phyloP scores from a whole-genome alignment of 2,329 filamentous ascomycete species.

The Parastagonospora avenae region DNA sequence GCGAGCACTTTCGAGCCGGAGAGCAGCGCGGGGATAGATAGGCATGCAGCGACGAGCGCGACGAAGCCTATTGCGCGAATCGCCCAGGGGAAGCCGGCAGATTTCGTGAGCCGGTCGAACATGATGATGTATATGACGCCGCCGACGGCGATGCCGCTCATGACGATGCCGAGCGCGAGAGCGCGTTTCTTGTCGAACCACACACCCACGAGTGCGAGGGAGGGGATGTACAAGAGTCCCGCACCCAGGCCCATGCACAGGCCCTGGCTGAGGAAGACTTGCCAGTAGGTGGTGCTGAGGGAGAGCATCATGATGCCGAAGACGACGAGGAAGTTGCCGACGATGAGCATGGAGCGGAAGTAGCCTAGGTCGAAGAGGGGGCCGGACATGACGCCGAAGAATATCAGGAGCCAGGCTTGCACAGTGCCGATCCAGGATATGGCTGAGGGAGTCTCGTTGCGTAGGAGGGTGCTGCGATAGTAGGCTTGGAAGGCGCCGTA shows the following conservation, averaged over 20 bases:
- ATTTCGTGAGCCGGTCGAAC: constrained; percentile 37
- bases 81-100: constrained; percentile 42
- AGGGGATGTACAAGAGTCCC: constrained; percentile 45
- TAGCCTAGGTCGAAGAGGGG: constrained; percentile 56
- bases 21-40: constrained; percentile 44
- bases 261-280: constrained; percentile 60
- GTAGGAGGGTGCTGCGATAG: constrained; percentile 49
- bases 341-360: constrained; percentile 50
- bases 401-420: constrained; percentile 56
- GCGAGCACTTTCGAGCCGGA: constrained; percentile 34
- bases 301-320: constrained; percentile 68
- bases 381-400: constrained; percentile 56
- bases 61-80: constrained; percentile 45
- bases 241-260: constrained; percentile 54
- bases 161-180: constrained; percentile 43
- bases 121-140: constrained; percentile 45
- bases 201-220: constrained; percentile 43
- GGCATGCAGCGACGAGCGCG: constrained; percentile 32
- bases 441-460: constrained; percentile 38
- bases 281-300: constrained; percentile 60
- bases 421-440: constrained; percentile 56
- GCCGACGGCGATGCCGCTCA: constrained; percentile 47
- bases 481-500: constrained; percentile 55
- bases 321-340: constrained; percentile 60
- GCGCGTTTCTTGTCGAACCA: constrained; percentile 43